Evolutionary conservation across 306 rosid species (phyloP).

Genomic region (Sophora flavescens): DNA sequence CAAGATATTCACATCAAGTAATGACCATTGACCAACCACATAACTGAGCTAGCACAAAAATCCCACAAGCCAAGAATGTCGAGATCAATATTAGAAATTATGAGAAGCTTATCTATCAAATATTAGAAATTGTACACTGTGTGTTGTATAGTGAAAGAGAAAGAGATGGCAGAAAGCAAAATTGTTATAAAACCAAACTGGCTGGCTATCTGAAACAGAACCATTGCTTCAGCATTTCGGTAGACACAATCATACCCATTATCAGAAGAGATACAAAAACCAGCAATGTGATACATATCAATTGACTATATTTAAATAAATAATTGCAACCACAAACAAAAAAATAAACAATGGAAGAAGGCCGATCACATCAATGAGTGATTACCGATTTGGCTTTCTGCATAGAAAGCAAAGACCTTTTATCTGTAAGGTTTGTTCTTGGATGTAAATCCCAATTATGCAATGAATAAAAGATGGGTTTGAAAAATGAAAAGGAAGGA

Average conservation of each 20-base stretch:
- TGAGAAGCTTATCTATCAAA: neutral
- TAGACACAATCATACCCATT: neutral
- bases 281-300: too few relatives aligned
- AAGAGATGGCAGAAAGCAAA: neutral
- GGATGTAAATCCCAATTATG: too few relatives aligned
- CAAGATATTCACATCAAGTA: neutral
- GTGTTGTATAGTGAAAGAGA: neutral
- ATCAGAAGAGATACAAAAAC: too few relatives aligned
- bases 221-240: neutral
- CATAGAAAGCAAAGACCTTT: too few relatives aligned
- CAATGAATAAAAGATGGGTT: too few relatives aligned
- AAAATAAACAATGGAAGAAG: too few relatives aligned
- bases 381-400: too few relatives aligned
- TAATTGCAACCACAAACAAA: too few relatives aligned
- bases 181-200: neutral
- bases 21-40: conserved; percentile 12
- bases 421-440: too few relatives aligned
- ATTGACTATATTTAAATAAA: too few relatives aligned
- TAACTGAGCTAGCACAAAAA: neutral
- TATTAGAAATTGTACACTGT: neutral
- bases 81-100: neutral
- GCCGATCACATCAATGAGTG: too few relatives aligned
- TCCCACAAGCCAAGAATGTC: conserved; percentile 1
- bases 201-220: neutral
- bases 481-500: too few relatives aligned